Base-by-base conservation (phyloP, 2,329 filamentous ascomycete genomes). In the Claviceps fusiformis region DNA sequence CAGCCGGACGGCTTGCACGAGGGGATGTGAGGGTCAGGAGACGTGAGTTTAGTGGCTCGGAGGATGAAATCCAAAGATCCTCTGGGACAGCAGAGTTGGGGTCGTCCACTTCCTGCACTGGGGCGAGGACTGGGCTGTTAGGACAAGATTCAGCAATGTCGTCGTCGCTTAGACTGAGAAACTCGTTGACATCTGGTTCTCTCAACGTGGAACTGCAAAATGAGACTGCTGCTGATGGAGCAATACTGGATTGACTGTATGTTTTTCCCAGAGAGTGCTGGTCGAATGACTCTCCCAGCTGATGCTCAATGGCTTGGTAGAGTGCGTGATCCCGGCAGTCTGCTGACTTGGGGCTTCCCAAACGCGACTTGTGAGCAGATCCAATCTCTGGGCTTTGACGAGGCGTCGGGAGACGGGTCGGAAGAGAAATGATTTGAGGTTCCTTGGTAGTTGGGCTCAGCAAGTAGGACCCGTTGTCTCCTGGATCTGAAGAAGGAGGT, bases 181-280 rank as follows among this genome's bases (percentile, higher is more conserved):
- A 81, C 44, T 82, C 79, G 19, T 73, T 70, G 27, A 81, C 66
- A 43, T 73, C 73, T 6, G 78, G 78, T 60, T 81, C 78, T 49
- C 69, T 68, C 4, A 81, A 69, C 1, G 72, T 68, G 1, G 67
- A 63, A 54, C 68, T 69, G 33, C 63, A 60, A 19, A 65, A 62
- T 2, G 67, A 64, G 50, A 60, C 59, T 39, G 59, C 58, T 11
- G 68, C 58, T 10, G 68, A 69, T 2, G 64, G 59, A 1, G 66
- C 63, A 17, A 65, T 49, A 50, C 66, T 70, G 0, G 65, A 65
- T 39, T 67, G 64, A 46, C 67, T 68, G 54, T 57, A 60, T 7
- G 66, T 59, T 50, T 61, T 62, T 24, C 60, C 60, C 27, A 68
- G 57, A 3, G 62, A 61, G 29, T 55, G 46, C 11, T 64, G 58